These are phyloP conservation scores for Cordyceps tenuipes DNA, from an alignment of 2,329 filamentous ascomycete species.

Conservation along the genomic window DNA sequence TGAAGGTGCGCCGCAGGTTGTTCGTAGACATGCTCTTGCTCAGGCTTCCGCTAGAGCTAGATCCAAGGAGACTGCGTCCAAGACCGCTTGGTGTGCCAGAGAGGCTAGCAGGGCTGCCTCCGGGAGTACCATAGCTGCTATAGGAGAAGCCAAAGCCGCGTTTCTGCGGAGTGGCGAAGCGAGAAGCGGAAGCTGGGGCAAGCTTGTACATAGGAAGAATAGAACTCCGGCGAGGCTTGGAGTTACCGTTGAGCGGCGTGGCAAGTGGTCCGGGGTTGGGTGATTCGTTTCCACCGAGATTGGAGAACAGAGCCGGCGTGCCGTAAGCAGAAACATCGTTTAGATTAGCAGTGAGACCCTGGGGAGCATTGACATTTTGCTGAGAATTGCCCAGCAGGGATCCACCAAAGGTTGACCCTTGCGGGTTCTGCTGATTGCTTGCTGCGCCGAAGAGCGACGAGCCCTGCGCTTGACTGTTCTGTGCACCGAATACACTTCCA, in stretches of 20 bases:
- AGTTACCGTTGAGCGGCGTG: slow-evolving; percentile 71
- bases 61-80: slow-evolving; percentile 55
- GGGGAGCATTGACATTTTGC: slow-evolving; percentile 42
- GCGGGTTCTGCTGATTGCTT: slow-evolving; percentile 41
- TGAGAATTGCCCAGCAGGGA: slow-evolving; percentile 54
- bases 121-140: slow-evolving; percentile 80
- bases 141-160: slow-evolving; percentile 88
- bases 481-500: slow-evolving; percentile 46
- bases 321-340: slow-evolving; percentile 85
- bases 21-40: slow-evolving; percentile 84
- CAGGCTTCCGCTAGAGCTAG: slow-evolving; percentile 62
- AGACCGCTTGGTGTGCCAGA: slow-evolving; percentile 59
- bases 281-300: slow-evolving; percentile 53
- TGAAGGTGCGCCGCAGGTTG: slow-evolving; percentile 75
- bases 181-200: slow-evolving; percentile 69
- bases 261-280: slow-evolving; percentile 81
- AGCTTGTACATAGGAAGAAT: slow-evolving; percentile 83
- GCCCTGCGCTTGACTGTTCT: slow-evolving; percentile 36
- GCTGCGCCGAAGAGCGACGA: slow-evolving; percentile 37
- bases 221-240: slow-evolving; percentile 67
- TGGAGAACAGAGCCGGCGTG: slow-evolving; percentile 75
- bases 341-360: slow-evolving; percentile 68
- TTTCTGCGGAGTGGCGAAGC: slow-evolving; percentile 76
- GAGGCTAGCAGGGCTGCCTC: slow-evolving; percentile 56
- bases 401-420: slow-evolving; percentile 33